Conservation (phyloP, 78 protist genomes). For the Dictyostelium firmibasis region DNA sequence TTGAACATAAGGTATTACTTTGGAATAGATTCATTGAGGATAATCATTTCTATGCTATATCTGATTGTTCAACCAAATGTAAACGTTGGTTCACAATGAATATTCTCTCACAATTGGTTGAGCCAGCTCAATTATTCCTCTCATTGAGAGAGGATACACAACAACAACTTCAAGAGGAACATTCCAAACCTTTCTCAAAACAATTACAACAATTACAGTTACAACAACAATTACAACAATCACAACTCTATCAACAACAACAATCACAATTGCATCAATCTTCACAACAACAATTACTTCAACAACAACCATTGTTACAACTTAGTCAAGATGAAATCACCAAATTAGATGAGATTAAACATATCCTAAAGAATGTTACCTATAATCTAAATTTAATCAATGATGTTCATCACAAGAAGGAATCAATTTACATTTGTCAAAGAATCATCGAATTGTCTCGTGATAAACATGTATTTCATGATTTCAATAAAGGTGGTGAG, state of each 20-base stretch:
- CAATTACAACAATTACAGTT: neutral
- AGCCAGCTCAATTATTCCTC: slow-evolving; percentile 18
- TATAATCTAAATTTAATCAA: slow-evolving; percentile 32
- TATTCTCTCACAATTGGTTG: slow-evolving; percentile 10
- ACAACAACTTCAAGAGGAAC: slow-evolving; percentile 1
- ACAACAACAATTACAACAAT: neutral
- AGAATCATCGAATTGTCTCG: slow-evolving; percentile 32
- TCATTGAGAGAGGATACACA: neutral
- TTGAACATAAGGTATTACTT: neutral
- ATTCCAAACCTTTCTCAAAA: neutral
- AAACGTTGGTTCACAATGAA: slow-evolving; percentile 36
- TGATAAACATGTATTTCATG: slow-evolving; percentile 39
- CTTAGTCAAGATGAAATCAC: neutral
- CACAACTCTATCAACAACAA: neutral
- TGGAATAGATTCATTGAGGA: neutral
- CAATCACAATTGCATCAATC: neutral
- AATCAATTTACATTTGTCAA: slow-evolving; percentile 13
- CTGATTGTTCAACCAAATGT: neutral
- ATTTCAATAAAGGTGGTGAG: neutral
- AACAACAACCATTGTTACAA: neutral
- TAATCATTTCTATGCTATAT: neutral
- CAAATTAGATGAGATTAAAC: slow-evolving; percentile 10
- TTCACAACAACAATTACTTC: neutral
- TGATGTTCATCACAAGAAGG: slow-evolving; percentile 65
- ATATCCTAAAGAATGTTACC: neutral